Evolutionary conservation across 1,284 basidiomycete species (phyloP), one percentile per base, ranked within the genome.

Genomic region (Heimioporus retisporus): DNA sequence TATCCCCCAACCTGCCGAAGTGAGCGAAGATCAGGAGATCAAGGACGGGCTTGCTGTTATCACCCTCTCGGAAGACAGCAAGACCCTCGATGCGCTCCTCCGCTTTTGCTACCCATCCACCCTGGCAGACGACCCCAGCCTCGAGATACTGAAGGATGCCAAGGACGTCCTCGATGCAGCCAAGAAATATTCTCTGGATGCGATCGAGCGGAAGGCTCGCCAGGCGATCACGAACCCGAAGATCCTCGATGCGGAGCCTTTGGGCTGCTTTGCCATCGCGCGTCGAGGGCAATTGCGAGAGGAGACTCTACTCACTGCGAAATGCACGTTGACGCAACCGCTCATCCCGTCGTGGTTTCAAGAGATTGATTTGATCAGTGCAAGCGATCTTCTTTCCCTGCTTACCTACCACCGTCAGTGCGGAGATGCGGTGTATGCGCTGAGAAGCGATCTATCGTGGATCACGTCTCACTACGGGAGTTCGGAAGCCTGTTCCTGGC

Each of bases 1-100:
- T 16, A 75, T 85, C 46, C 83, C 84, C 19, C 82, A 85, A 67
- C 76, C 80, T 18, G 14, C 65, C 44, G 50, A 59, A 73, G 54
- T 28, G 18, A 53, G 31, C 15, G 42, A 50, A 2, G 63, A 60
- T 4, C 61, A 69, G 58, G 74, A 67, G 23, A 42, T 59, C 25
- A 77, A 65, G 25, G 71, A 74, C 14, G 75, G 67, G 6, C 61
- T 77, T 4, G 43, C 55, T 23, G 72, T 75, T 35, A 57, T 77
- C 21, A 50, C 40, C 4, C 43, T 75, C 10, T 21, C 64, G 18
- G 74, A 72, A 55, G 48, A 65, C 19, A 65, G 64, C 35, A 71
- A 71, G 43, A 66, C 58, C 4, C 64, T 75, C 6, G 68, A 74
- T 48, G 10, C 58, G 13, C 68, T 75, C 31, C 66, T 75, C 25